Base-by-base conservation (phyloP, 352 stramenopile genomes). In the Phytophthora cactorum region DNA sequence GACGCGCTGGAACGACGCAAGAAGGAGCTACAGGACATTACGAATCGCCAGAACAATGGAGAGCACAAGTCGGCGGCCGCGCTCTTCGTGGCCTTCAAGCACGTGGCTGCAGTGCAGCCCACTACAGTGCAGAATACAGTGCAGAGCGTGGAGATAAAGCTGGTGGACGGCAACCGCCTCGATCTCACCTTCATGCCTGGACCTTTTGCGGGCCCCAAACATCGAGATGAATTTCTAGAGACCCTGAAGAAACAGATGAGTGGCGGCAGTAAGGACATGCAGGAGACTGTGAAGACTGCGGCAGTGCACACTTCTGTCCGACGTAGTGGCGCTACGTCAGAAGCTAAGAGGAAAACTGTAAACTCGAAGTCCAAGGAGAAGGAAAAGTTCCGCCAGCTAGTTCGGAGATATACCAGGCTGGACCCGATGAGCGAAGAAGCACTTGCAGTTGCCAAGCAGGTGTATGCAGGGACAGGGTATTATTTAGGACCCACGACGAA, bases 131-230 rank as follows among this genome's bases (percentile, higher is more conserved):
- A 92, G 52, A 82, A 86, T 44, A 75, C 56, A 0, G 73, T 80
- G 5, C 54, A 72, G 22, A 80, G 77, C 4, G 70, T 90, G 52
- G 65, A 77, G 11, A 55, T 90, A 27, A 49, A 52, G 29, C 66
- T 92, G 2, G 34, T 49, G 9, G 66, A 53, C 14, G 78, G 72
- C 2, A 56, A 76, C 38, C 32, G 59, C n/a, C 64, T 92, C n/a
- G 81, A 90, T 31, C 22, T 92, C 10, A 68, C 72, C 2, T 92
- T 90, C 62, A 86, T 92, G 76, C 82, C 84, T 51, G 55, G 52
- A 32, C 43, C 51, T 10, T 41, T 65, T 52, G 29, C 50, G 79
- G 69, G 57, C 7, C n/a, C 63, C 3, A 71, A 31, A 1, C 69
- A 90, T 62, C 68, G 82, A 27, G 70, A 90, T 28, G 68, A 84